Conservation (phyloP, 768 basidiomycete species). For the Jaapia argillacea region DNA sequence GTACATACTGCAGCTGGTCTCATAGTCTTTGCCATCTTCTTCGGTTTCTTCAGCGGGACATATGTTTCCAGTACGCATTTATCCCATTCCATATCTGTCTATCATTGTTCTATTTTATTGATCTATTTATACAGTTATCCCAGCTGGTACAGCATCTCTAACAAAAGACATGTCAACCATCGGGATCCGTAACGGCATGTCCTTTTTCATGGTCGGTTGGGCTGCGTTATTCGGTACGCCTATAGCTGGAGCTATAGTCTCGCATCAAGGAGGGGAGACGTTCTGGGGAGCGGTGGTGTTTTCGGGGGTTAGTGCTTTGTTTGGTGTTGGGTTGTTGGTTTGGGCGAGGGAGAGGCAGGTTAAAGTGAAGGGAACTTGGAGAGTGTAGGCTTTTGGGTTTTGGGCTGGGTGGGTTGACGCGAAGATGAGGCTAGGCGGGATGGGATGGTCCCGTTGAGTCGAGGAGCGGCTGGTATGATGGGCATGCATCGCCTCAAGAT, state of each 20-base stretch:
- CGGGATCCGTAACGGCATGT: slow-evolving; percentile 15
- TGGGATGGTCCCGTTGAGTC: too few species aligned
- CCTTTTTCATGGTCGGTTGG: slow-evolving; percentile 10
- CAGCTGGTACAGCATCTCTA: slow-evolving; percentile 3
- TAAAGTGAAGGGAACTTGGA: background rate
- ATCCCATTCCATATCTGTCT: background rate
- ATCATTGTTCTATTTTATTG: background rate
- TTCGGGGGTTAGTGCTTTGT: background rate
- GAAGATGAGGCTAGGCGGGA: too few species aligned
- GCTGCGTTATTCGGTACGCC: slow-evolving; percentile 13
- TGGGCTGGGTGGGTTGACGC: too few species aligned
- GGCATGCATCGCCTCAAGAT: too few species aligned
- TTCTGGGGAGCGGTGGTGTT: background rate
- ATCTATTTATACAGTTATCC: slow-evolving; percentile 3
- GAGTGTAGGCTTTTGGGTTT: background rate
- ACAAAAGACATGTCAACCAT: slow-evolving; percentile 6
- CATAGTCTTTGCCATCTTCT: slow-evolving; percentile 23
- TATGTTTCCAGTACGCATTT: background rate
- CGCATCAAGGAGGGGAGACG: background rate
- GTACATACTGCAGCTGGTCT: slow-evolving; percentile 16
- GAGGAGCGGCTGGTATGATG: too few species aligned
- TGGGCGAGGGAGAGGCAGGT: background rate
- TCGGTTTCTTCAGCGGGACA: slow-evolving; percentile 22
- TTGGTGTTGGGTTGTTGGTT: background rate
- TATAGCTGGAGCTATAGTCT: slow-evolving; percentile 7